A percentile compares a stretch with the other conserved stretches of the same genome.
phyloP scores from a whole-genome alignment of 192 early-diverging fungal genomes.

The Dispira simplex region DNA sequence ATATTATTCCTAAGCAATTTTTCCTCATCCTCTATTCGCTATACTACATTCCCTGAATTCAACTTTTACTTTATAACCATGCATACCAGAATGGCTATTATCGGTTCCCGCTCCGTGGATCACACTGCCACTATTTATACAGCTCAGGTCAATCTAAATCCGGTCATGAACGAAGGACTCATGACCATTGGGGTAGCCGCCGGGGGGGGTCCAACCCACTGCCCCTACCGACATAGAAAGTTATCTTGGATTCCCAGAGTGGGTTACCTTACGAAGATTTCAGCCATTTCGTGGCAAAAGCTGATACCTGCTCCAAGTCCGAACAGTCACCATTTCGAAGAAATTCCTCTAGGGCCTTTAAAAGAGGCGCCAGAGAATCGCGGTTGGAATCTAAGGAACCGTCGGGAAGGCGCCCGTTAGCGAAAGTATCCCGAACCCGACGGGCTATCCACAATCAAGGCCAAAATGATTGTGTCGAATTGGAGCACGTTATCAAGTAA shows the following conservation, averaged over 20 bases:
- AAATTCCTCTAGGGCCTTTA: constrained; percentile 65
- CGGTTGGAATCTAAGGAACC: constrained; percentile 27
- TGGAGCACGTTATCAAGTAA: too few species aligned
- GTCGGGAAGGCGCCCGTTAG: constrained; percentile 54
- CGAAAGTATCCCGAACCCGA: constrained; percentile 81
- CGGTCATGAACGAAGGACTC: too few species aligned
- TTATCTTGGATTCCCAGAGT: constrained; percentile 90
- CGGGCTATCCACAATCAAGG: constrained; percentile 37
- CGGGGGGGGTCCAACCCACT: constrained; percentile 77
- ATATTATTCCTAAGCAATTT: too few species aligned
- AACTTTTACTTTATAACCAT: too few species aligned
- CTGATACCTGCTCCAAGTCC: constrained; percentile 72
- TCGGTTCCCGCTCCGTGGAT: too few species aligned
- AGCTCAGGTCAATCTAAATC: too few species aligned
- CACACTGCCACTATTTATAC: too few species aligned
- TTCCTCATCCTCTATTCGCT: too few species aligned
- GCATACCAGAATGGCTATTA: background rate
- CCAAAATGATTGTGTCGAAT: too few species aligned
- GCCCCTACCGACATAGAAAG: constrained; percentile 97
- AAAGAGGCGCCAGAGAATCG: constrained; percentile 73
- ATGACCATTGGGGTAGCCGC: constrained; percentile 25
- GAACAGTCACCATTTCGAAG: constrained; percentile 88
- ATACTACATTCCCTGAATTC: too few species aligned
- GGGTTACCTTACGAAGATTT: constrained; percentile 79
- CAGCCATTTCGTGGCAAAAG: constrained; percentile 72